phyloP scores from a whole-genome alignment of 2,329 filamentous ascomycete genomes.

The Malbranchea cinnamomea region DNA sequence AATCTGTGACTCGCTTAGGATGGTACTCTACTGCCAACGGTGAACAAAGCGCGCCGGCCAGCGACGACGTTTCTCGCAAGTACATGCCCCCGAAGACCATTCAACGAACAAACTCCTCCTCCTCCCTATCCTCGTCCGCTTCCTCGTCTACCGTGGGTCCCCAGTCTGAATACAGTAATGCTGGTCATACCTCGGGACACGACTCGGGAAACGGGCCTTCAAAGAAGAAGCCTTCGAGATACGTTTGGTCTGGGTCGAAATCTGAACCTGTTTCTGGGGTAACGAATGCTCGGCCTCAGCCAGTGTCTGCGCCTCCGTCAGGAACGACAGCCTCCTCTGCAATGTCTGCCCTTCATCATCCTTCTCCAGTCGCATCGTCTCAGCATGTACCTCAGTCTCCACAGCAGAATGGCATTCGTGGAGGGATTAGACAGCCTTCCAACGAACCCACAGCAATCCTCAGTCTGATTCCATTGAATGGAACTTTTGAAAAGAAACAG shows the following conservation, averaged over 20 bases:
- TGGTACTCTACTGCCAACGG: slow-evolving; percentile 43
- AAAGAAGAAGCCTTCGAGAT: slow-evolving; percentile 34
- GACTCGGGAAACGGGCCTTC: slow-evolving; percentile 26
- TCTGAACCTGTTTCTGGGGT: slow-evolving; percentile 50
- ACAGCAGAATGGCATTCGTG: slow-evolving; percentile 43
- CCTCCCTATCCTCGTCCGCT: slow-evolving; percentile 52
- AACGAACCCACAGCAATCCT: slow-evolving; percentile 59
- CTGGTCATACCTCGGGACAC: slow-evolving; percentile 20
- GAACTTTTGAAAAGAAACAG: slow-evolving; percentile 92
- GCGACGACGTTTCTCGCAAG: slow-evolving; percentile 75
- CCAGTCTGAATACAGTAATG: slow-evolving; percentile 21
- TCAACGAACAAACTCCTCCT: slow-evolving; percentile 80
- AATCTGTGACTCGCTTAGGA: slow-evolving; percentile 45
- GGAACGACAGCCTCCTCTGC: slow-evolving; percentile 45
- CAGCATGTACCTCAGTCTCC: slow-evolving; percentile 53
- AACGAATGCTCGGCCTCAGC: slow-evolving; percentile 46
- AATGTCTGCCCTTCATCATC: slow-evolving; percentile 49
- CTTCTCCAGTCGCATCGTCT: slow-evolving; percentile 47
- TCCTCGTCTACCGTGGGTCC: slow-evolving; percentile 38
- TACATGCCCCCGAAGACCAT: slow-evolving; percentile 78
- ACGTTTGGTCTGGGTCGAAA: slow-evolving; percentile 51
- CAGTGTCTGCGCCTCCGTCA: slow-evolving; percentile 42
- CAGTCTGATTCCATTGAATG: slow-evolving; percentile 78
- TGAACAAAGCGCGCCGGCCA: slow-evolving; percentile 51
- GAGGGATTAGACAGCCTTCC: slow-evolving; percentile 28